Percentiles rank a stretch among this genome's conserved stretches.
phyloP scores from a whole-genome alignment of 768 basidiomycete species.

The Arthromyces matolae region DNA sequence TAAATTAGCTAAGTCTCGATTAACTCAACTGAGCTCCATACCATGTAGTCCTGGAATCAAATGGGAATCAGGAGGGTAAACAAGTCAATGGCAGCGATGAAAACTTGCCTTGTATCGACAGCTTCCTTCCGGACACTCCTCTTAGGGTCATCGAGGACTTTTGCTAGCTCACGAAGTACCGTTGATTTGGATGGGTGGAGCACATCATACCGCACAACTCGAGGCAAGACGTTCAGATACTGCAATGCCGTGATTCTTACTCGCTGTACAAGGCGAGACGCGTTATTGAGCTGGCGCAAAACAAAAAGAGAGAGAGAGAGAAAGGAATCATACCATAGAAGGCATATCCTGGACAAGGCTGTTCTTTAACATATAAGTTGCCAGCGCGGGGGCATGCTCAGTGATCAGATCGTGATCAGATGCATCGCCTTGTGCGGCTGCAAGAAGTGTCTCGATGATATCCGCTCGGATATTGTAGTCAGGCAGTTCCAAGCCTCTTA shows the following conservation, averaged over 20 bases:
- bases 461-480: constrained; percentile 70
- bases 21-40: constrained; percentile 18
- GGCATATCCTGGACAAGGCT: constrained; percentile 47
- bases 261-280: constrained; percentile 39
- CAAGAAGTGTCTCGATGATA: constrained; percentile 76
- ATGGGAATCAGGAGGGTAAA: constrained; percentile 2
- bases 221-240: constrained; percentile 72
- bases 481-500: constrained; percentile 79
- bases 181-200: constrained; percentile 75
- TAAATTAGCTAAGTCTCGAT: constrained; percentile 17
- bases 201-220: constrained; percentile 73
- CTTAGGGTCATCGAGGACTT: constrained; percentile 86
- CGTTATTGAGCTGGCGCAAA: background rate
- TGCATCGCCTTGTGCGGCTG: constrained; percentile 60
- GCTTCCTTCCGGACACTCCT: constrained; percentile 81
- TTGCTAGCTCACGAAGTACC: constrained; percentile 73
- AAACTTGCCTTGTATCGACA: constrained; percentile 64
- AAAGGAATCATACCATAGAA: constrained; percentile 42
- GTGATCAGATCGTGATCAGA: constrained; percentile 49
- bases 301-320: background rate
- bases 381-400: constrained; percentile 69
- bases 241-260: constrained; percentile 74
- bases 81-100: background rate
- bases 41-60: constrained; percentile 43
- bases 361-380: constrained; percentile 68